Evolutionary conservation across 495 filamentous ascomycete species (phyloP).

Genomic region (Melanomma pulvis-pyrius): DNA sequence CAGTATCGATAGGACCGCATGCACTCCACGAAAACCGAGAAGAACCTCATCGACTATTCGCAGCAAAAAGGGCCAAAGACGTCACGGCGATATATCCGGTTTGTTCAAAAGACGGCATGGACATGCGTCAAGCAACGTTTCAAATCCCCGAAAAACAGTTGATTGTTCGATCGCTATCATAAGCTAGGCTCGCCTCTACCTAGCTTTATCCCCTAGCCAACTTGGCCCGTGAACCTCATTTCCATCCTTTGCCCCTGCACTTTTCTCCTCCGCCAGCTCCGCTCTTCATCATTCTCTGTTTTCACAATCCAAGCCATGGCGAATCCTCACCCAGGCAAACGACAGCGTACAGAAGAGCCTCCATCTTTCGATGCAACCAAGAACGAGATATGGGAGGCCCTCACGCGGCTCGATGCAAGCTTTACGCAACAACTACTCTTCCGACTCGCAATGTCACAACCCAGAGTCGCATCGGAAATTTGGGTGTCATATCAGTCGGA

Average conservation of each 20-base stretch:
- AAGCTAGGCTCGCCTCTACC: neutral
- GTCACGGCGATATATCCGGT: neutral
- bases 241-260: too few relatives aligned
- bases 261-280: neutral
- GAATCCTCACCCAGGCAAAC: neutral
- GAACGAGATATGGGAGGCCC: neutral
- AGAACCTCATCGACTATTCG: neutral
- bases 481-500: neutral
- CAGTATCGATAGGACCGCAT: neutral
- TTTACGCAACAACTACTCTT: neutral
- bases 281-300: neutral
- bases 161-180: neutral
- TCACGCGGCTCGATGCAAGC: neutral
- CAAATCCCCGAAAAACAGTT: neutral
- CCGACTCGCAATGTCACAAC: neutral
- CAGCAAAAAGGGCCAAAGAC: neutral
- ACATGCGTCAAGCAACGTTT: neutral
- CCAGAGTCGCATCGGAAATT: neutral
- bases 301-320: neutral
- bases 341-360: neutral
- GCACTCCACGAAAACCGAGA: neutral
- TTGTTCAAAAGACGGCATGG: neutral
- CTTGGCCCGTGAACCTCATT: neutral
- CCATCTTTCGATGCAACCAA: neutral
- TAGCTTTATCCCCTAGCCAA: neutral